Evolutionary conservation across 495 filamentous ascomycete species (phyloP), one percentile per base, ranked within the genome.

Genomic region (Penicillium waksmanii): DNA sequence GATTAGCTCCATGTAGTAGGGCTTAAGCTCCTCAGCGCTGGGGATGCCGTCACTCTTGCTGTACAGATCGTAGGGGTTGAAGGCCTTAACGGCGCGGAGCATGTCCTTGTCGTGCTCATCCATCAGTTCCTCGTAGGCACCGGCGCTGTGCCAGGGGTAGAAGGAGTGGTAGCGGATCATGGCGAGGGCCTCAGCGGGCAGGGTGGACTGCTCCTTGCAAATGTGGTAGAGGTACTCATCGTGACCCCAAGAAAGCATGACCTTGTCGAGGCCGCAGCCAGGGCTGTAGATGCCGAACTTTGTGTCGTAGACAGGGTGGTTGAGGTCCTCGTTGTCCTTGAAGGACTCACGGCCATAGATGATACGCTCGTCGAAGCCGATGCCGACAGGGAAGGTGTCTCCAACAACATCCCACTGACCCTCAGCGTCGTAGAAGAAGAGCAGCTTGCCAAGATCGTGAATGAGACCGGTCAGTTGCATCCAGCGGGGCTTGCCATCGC

Each of bases 321-420:
- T 64, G 55, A 69, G 79, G 70, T 96, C 92, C 9, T 88, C 86
- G 71, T 96, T 94, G 5, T 77, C 77, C 34, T 58, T 68, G 74
- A 96, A 96, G 5, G 85, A 87, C 35, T 90, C 89, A 1, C 83
- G 80, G 23, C 77, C 77, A 73, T 91, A 92, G 77, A 96, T 90
- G 73, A 91, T 92, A 35, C 80, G 75, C 46, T 86, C 76, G 61
- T 91, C 87, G 61, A 94, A 96, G 48, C 77, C 83, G 65, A 91
- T 93, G 53, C 92, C 92, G n/a, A 96, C 90, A 33, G 92, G 91
- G 76, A 96, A 96, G 0, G 90, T 94, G 66, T 96, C 92, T 15
- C 92, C 92, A 11, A 96, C 92, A 13, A 96, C 91, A 66, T 95
- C 92, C 92, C 92, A 96, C 70, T 96, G 92, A 48, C 92, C 91